Conservation (phyloP, 345 rosid genomes). For the Capsella bursapastoris region DNA sequence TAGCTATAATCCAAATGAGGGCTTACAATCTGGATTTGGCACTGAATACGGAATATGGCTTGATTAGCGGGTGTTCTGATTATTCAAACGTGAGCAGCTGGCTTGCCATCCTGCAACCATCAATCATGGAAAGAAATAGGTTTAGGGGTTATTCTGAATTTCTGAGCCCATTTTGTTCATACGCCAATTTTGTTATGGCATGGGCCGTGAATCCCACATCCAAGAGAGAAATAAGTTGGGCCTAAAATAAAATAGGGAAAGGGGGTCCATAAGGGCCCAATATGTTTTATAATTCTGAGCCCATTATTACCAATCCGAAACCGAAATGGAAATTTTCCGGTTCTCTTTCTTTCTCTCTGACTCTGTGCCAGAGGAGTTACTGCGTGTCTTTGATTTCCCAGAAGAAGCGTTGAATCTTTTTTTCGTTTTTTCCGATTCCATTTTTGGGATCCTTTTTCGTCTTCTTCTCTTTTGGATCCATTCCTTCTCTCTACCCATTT, state of each 20-base stretch:
- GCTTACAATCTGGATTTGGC: too few relatives aligned
- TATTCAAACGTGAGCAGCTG: slow-evolving; percentile 48
- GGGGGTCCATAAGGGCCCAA: slow-evolving; percentile 20
- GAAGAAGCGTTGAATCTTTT: slow-evolving; percentile 43
- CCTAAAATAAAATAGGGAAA: not conserved
- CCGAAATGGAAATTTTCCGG: slow-evolving; percentile 22
- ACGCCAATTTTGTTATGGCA: too few relatives aligned
- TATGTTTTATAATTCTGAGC: not conserved
- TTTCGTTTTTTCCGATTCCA: slow-evolving; percentile 19
- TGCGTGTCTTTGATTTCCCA: slow-evolving; percentile 40
- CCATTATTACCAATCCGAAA: slow-evolving; percentile 33
- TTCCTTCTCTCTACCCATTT: not conserved
- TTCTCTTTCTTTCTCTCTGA: slow-evolving; percentile 11
- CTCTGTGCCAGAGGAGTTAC: slow-evolving; percentile 30
- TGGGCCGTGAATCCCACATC: too few relatives aligned
- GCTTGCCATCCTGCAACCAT: slow-evolving; percentile 41
- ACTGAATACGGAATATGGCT: slow-evolving; percentile 48
- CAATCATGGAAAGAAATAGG: not conserved
- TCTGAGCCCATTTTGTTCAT: too few relatives aligned
- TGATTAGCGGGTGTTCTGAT: slow-evolving; percentile 70
- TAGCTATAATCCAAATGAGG: too few relatives aligned
- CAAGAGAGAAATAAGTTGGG: not conserved
- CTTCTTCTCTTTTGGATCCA: slow-evolving; percentile 35
- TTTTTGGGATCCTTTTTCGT: slow-evolving; percentile 13
- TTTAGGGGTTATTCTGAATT: too few relatives aligned